Evolutionary conservation across 1,284 basidiomycete genomes (phyloP).

Genomic region (Porogramme epimiltina): DNA sequence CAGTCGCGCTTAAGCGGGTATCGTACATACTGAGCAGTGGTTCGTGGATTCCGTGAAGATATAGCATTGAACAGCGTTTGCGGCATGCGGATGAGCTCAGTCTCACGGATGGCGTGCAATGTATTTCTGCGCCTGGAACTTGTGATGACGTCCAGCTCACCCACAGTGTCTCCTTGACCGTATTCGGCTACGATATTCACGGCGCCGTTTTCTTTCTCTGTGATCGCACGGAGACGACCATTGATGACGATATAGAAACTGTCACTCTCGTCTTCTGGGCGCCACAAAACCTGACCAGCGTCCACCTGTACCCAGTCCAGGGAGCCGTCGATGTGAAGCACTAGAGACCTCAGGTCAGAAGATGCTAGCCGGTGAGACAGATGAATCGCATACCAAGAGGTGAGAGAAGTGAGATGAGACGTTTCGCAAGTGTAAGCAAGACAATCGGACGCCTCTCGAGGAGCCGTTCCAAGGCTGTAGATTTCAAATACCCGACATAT

Average conservation of each 20-base stretch:
- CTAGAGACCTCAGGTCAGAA: slow-evolving; percentile 40
- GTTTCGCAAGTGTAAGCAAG: slow-evolving; percentile 93
- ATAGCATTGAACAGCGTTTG: slow-evolving; percentile 98
- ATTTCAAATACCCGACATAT: slow-evolving; percentile 94
- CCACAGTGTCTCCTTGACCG: slow-evolving; percentile 87
- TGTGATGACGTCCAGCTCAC: slow-evolving; percentile 97
- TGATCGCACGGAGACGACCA: slow-evolving; percentile 87
- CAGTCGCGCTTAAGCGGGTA: not conserved
- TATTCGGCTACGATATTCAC: slow-evolving; percentile 91
- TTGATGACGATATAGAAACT: slow-evolving; percentile 99
- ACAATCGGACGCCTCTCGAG: slow-evolving; percentile 96
- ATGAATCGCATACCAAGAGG: slow-evolving; percentile 67
- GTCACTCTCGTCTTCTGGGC: slow-evolving; percentile 87
- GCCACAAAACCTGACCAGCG: slow-evolving; percentile 91
- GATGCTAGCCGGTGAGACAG: not conserved
- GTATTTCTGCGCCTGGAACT: slow-evolving; percentile 88
- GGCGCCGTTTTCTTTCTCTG: slow-evolving; percentile 68
- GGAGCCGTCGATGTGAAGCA: slow-evolving; percentile 96
- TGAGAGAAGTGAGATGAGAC: slow-evolving; percentile 91
- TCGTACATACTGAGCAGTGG: slow-evolving; percentile 85
- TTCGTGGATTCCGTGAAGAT: slow-evolving; percentile 90
- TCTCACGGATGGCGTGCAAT: slow-evolving; percentile 96
- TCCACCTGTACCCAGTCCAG: slow-evolving; percentile 98
- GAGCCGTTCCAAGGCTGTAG: slow-evolving; percentile 85
- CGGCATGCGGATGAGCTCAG: slow-evolving; percentile 97